Conservation (phyloP, 192 early-diverging fungal species). For the Cetraspora pellucida region DNA sequence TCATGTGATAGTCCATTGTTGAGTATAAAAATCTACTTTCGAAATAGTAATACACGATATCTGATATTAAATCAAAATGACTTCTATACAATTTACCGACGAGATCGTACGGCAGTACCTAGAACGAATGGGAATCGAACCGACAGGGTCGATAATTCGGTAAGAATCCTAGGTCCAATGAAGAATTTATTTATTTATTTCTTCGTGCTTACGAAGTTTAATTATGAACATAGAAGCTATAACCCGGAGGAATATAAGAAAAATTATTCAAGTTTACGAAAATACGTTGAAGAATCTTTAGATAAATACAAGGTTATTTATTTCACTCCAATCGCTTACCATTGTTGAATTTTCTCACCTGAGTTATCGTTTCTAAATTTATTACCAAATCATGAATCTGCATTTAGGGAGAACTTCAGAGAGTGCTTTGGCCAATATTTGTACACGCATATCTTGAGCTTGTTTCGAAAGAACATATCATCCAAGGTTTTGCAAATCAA, state of each 20-base stretch:
- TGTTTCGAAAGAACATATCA: conserved; percentile 54
- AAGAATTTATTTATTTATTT: conserved; percentile 56
- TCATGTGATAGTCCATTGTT: no score
- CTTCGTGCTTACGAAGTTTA: conserved; percentile 64
- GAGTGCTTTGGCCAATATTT: conserved; percentile 88
- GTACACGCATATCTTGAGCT: conserved; percentile 91
- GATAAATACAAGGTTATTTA: conserved; percentile 80
- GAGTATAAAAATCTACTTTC: no score
- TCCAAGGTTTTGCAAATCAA: conserved; percentile 49
- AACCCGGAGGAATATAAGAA: conserved; percentile 83
- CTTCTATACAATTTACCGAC: no score
- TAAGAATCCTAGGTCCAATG: conserved; percentile 54
- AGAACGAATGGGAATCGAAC: conserved; percentile 68
- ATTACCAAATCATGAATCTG: conserved; percentile 3
- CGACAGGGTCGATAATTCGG: conserved; percentile 65
- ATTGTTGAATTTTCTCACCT: neutral
- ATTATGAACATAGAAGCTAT: conserved; percentile 42
- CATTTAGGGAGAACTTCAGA: conserved; percentile 75
- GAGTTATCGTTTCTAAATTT: neutral
- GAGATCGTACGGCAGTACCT: conserved; percentile 49
- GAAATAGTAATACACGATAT: no score
- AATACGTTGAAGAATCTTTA: conserved; percentile 92
- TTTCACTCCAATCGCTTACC: neutral
- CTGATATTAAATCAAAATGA: no score
- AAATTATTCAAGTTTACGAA: conserved; percentile 75